Conservation (phyloP, 2,329 filamentous ascomycete species). For the Tolypocladium inflatum region DNA sequence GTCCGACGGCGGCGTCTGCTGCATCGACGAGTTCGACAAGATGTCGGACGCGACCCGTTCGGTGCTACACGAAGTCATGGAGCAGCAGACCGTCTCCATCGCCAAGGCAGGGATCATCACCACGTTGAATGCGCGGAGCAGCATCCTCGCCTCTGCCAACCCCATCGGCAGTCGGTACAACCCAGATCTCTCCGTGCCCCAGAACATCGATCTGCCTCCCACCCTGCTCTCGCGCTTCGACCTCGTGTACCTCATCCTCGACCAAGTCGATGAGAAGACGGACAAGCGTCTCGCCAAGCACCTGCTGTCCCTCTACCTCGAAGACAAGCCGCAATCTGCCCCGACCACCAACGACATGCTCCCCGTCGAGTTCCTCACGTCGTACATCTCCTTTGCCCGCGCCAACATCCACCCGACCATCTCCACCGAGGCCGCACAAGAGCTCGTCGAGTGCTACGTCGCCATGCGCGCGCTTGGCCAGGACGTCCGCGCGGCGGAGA, state of each 20-base stretch:
- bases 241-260: conserved; percentile 90
- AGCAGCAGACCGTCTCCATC: conserved; percentile 77
- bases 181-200: conserved; percentile 85
- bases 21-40: conserved; percentile 80
- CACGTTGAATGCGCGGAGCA: conserved; percentile 89
- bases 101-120: conserved; percentile 93
- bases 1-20: conserved; percentile 75
- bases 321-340: conserved; percentile 85
- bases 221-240: conserved; percentile 95
- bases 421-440: conserved; percentile 68
- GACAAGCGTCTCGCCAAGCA: conserved; percentile 88
- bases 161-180: conserved; percentile 98
- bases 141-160: conserved; percentile 93
- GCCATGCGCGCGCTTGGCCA: conserved; percentile 91
- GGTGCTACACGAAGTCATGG: conserved; percentile 81
- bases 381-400: conserved; percentile 95
- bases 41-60: conserved; percentile 74
- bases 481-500: conserved; percentile 78
- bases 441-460: conserved; percentile 80
- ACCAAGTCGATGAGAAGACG: conserved; percentile 81
- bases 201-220: conserved; percentile 95
- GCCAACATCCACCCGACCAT: conserved; percentile 76
- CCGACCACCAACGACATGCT: conserved; percentile 66
- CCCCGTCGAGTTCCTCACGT: conserved; percentile 88
- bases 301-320: conserved; percentile 90